phyloP scores from a whole-genome alignment of 1,284 basidiomycete genomes.

The Trametes pubescens region DNA sequence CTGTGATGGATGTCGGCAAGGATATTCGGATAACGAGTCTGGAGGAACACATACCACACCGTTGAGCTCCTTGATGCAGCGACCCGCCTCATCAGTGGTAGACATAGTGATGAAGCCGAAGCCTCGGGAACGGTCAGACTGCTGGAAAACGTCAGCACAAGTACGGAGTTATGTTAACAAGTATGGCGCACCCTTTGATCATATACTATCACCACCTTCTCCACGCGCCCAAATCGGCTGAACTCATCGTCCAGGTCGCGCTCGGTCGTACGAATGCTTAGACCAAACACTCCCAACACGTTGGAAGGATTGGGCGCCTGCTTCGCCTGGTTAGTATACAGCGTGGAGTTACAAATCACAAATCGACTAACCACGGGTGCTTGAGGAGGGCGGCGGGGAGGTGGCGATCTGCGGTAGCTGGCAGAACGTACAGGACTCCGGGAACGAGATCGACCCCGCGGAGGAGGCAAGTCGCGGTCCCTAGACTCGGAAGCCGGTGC shows the following conservation, averaged over 20 bases:
- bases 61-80: conserved; percentile 92
- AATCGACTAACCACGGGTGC: conserved; percentile 69
- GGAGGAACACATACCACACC: conserved; percentile 73
- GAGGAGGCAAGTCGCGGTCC: conserved; percentile 50
- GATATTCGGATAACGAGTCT: background rate
- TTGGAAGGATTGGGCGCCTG: conserved; percentile 87
- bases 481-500: conserved; percentile 53
- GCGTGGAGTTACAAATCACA: conserved; percentile 20
- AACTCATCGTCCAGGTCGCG: conserved; percentile 96
- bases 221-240: conserved; percentile 86
- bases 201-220: conserved; percentile 98
- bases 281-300: conserved; percentile 95
- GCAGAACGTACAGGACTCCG: conserved; percentile 58
- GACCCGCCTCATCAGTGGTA: conserved; percentile 83
- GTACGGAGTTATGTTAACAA: conserved; percentile 20
- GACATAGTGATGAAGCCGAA: conserved; percentile 98
- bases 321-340: conserved; percentile 51
- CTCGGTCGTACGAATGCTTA: conserved; percentile 95
- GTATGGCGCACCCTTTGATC: conserved; percentile 86
- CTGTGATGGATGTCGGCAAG: conserved; percentile 47
- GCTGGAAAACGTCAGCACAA: conserved; percentile 27
- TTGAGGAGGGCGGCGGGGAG: conserved; percentile 69
- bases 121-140: conserved; percentile 96
- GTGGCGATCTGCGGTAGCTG: conserved; percentile 46
- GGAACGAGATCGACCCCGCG: conserved; percentile 76